A percentile compares a stretch with the other conserved stretches of the same genome.
These are phyloP conservation scores for Pinus albicaulis DNA, from an alignment of 75 land plant genomes.

Conservation along the genomic window DNA sequence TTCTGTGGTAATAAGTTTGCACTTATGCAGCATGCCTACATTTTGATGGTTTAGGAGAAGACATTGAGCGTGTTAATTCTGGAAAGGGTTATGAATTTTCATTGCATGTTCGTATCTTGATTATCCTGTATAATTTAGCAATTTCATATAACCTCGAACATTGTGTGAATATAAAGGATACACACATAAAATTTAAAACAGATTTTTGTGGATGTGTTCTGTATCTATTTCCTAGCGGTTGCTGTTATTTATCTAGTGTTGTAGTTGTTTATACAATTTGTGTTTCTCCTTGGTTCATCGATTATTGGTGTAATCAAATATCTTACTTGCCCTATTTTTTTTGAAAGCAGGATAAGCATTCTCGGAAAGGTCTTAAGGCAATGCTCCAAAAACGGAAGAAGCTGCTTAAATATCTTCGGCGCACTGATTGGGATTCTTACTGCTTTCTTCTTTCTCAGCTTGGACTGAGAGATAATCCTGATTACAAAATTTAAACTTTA, in stretches of 20 bases:
- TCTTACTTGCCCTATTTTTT: too few relatives aligned
- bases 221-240: neutral
- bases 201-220: too few relatives aligned
- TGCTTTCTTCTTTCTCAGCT: constrained; percentile 66
- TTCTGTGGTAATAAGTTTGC: too few relatives aligned
- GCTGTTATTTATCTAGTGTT: neutral
- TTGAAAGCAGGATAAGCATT: constrained; percentile 76
- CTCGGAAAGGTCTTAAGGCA: constrained; percentile 67
- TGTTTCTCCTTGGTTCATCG: neutral
- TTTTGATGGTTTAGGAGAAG: too few relatives aligned
- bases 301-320: neutral
- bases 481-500: constrained; percentile 16
- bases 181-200: too few relatives aligned
- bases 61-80: too few relatives aligned
- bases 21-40: too few relatives aligned
- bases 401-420: constrained; percentile 76
- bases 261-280: neutral
- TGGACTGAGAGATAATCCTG: constrained; percentile 70
- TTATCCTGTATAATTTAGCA: too few relatives aligned
- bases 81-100: too few relatives aligned
- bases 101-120: too few relatives aligned
- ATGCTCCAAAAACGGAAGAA: constrained; percentile 87
- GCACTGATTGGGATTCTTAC: constrained; percentile 95
- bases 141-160: too few relatives aligned
- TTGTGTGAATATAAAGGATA: too few relatives aligned